Evolutionary conservation across 2,329 filamentous ascomycete species (phyloP).

Genomic region (Aspergillaceae sp.): DNA sequence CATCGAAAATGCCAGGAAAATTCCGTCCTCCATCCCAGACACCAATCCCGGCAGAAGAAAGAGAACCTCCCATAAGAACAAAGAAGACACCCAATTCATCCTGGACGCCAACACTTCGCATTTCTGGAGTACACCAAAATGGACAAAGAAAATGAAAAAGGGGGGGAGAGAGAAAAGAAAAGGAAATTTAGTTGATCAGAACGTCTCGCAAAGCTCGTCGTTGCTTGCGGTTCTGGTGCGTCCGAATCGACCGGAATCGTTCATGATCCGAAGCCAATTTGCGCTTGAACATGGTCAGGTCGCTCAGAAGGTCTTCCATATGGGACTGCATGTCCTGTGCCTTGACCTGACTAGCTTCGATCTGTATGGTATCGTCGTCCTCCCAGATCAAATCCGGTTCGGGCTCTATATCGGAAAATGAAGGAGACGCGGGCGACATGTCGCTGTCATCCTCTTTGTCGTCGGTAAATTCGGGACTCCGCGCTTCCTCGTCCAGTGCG

Average conservation of each 20-base stretch:
- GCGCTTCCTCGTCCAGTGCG: constrained; percentile 45
- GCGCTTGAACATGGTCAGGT: constrained; percentile 68
- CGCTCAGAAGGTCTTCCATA: constrained; percentile 74
- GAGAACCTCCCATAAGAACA: not conserved
- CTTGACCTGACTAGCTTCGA: constrained; percentile 34
- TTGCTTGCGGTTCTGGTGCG: constrained; percentile 15
- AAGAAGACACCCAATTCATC: constrained; percentile 1
- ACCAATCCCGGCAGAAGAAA: constrained; percentile 1
- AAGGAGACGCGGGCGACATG: constrained; percentile 14
- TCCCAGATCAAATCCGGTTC: constrained; percentile 37
- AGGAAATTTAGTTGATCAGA: constrained; percentile 14
- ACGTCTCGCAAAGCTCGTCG: constrained; percentile 25
- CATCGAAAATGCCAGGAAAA: constrained; percentile 2
- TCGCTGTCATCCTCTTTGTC: constrained; percentile 39
- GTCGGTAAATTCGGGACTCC: not conserved
- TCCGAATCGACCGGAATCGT: constrained; percentile 26
- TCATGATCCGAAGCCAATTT: constrained; percentile 72
- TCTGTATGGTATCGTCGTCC: constrained; percentile 47
- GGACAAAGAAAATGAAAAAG: constrained; percentile 9
- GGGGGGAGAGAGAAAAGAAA: constrained; percentile 6
- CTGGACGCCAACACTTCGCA: not conserved
- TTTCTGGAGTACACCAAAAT: too few species aligned
- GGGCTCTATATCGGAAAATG: constrained; percentile 17
- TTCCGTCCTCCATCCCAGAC: constrained; percentile 1
- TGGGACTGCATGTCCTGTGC: constrained; percentile 65